Conservation (phyloP, 306 rosid species). For the Arachis stenosperma region DNA sequence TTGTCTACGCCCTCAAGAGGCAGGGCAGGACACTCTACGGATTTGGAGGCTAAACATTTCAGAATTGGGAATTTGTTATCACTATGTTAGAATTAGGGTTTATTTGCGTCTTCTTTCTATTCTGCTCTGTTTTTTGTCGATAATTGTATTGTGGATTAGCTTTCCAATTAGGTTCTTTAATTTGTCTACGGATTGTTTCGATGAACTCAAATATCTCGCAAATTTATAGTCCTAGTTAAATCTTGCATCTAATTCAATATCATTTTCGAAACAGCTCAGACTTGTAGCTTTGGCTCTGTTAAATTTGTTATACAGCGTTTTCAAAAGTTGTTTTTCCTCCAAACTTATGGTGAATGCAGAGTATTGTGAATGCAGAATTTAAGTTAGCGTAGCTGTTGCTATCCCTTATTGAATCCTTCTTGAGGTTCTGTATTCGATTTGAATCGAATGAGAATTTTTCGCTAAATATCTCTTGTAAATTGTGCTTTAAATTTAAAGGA, state of each 20-base stretch:
- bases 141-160: not conserved
- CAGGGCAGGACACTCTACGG: slow-evolving; percentile 69
- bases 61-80: not conserved
- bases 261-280: no score
- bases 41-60: slow-evolving; percentile 47
- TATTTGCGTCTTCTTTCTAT: not conserved
- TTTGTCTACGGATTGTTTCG: not conserved
- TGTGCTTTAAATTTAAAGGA: no score
- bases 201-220: no score
- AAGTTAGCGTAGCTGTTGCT: no score
- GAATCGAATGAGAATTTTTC: not conserved
- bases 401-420: not conserved
- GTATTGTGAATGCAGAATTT: no score
- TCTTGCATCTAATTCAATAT: not conserved
- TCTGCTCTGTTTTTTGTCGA: slow-evolving; percentile 4
- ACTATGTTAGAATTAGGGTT: slow-evolving; percentile 18
- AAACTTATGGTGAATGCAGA: not conserved
- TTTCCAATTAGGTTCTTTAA: no score
- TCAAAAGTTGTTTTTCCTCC: not conserved
- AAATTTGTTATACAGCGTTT: not conserved
- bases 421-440: not conserved
- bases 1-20: slow-evolving; percentile 65
- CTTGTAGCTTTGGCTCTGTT: not conserved
- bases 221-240: not conserved
- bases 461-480: no score